Evolutionary conservation across 192 early-diverging fungal genomes (phyloP).

Genomic region (Coemansia sp.): DNA sequence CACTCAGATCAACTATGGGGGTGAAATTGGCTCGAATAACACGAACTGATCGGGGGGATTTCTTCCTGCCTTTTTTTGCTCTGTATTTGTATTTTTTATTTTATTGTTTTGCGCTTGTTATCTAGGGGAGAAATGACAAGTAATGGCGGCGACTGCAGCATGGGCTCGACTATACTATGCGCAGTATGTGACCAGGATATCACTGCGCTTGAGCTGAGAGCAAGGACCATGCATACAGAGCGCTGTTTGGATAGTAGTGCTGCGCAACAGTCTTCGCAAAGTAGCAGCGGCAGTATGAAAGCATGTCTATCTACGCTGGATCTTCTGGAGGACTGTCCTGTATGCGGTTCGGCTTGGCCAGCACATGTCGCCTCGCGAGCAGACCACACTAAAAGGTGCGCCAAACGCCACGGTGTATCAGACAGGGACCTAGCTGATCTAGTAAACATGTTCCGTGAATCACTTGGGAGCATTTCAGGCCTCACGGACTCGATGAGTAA

Average conservation of each 20-base stretch:
- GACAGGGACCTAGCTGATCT: constrained; percentile 17
- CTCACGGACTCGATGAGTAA: background rate
- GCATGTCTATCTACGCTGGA: constrained; percentile 11
- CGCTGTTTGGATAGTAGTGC: constrained; percentile 22
- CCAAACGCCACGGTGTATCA: constrained; percentile 24
- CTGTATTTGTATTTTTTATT: background rate
- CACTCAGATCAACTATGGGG: constrained; percentile 7
- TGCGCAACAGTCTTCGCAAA: background rate
- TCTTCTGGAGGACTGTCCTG: constrained; percentile 28
- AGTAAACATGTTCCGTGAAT: constrained; percentile 36
- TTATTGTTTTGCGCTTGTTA: constrained; percentile 6
- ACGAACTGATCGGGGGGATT: background rate
- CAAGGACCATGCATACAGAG: constrained; percentile 34
- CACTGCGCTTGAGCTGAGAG: constrained; percentile 12
- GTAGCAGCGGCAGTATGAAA: background rate
- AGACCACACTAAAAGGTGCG: constrained; percentile 26
- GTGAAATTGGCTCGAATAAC: background rate
- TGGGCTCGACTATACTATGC: constrained; percentile 14
- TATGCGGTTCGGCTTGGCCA: constrained; percentile 37
- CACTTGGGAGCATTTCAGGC: constrained; percentile 15
- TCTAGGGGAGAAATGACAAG: background rate
- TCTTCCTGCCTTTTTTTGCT: background rate
- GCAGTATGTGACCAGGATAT: constrained; percentile 34
- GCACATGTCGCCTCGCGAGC: constrained; percentile 1
- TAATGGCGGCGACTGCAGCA: background rate